phyloP scores from a whole-genome alignment of 805 yeast species.

The Ogataea neopini region DNA sequence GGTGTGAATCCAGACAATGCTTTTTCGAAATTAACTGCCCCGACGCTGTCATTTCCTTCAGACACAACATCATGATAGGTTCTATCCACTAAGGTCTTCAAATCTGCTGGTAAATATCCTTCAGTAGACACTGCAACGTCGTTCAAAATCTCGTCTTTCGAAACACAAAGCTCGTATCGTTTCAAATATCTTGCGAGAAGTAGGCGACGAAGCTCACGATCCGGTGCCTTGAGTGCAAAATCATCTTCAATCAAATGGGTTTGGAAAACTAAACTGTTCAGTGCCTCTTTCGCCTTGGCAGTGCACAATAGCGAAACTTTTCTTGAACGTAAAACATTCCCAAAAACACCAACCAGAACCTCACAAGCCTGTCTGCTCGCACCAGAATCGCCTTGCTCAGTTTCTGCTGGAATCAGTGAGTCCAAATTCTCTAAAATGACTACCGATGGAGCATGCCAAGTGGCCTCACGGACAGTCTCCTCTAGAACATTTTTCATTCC shows the following conservation, averaged over 20 bases:
- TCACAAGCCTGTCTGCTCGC: conserved; percentile 67
- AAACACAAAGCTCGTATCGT: conserved; percentile 33
- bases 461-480: conserved; percentile 44
- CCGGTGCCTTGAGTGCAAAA: conserved; percentile 65
- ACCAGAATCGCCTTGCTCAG: conserved; percentile 55
- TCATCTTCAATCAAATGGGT: conserved; percentile 71
- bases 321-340: conserved; percentile 45
- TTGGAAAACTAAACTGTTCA: conserved; percentile 61
- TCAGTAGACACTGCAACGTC: conserved; percentile 74
- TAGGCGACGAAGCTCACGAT: conserved; percentile 45
- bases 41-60: conserved; percentile 5
- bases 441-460: conserved; percentile 77
- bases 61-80: conserved; percentile 53
- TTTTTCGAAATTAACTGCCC: conserved; percentile 44
- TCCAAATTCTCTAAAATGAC: conserved; percentile 80
- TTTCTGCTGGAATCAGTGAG: conserved; percentile 65
- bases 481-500: conserved; percentile 45
- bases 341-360: conserved; percentile 47
- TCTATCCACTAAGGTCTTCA: conserved; percentile 70
- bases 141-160: conserved; percentile 43
- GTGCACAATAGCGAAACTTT: conserved; percentile 62
- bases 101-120: conserved; percentile 85
- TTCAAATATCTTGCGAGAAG: conserved; percentile 39
- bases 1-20: conserved; percentile 77
- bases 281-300: conserved; percentile 59